Conservation (phyloP, 495 filamentous ascomycete species). For the Hypoxylon crocopeplum region DNA sequence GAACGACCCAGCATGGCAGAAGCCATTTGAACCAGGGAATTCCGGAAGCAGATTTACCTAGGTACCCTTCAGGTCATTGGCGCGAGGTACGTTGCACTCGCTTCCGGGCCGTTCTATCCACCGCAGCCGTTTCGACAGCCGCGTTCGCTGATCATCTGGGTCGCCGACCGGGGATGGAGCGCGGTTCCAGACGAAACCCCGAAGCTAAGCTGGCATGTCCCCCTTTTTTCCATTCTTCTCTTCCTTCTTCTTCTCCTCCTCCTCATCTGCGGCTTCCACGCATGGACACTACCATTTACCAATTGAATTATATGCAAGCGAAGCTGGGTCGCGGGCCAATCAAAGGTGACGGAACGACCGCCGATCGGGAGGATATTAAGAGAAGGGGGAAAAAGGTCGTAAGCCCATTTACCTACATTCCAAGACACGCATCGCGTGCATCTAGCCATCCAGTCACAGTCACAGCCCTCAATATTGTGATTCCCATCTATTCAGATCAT, state of each 20-base stretch:
- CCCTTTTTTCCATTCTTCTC: background rate
- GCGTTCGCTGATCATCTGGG: constrained; percentile 36
- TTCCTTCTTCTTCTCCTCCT: too few species aligned
- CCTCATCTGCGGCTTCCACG: constrained; percentile 12
- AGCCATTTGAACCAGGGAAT: background rate
- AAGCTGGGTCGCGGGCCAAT: constrained; percentile 21
- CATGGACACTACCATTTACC: constrained; percentile 8
- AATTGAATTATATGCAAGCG: constrained; percentile 23
- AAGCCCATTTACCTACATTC: constrained; percentile 23
- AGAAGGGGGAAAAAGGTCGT: constrained; percentile 1
- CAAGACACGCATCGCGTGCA: constrained; percentile 38
- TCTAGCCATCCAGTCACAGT: constrained; percentile 30
- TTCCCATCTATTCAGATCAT: constrained; percentile 10
- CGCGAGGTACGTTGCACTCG: constrained; percentile 34
- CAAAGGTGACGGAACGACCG: constrained; percentile 8
- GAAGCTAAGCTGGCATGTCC: constrained; percentile 5
- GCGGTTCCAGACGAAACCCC: constrained; percentile 37
- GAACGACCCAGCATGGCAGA: background rate
- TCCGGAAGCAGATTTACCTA: constrained; percentile 23
- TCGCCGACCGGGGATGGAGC: constrained; percentile 35
- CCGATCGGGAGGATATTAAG: constrained; percentile 26
- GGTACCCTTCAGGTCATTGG: constrained; percentile 14
- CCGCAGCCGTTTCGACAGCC: constrained; percentile 38
- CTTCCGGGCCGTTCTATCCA: constrained; percentile 36
- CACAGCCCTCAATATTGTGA: constrained; percentile 14